Percentiles rank a stretch among this genome's conserved stretches.
These are phyloP conservation scores for Talaromyces marneffei DNA, from an alignment of 2,329 filamentous ascomycete species.

Conservation along the genomic window DNA sequence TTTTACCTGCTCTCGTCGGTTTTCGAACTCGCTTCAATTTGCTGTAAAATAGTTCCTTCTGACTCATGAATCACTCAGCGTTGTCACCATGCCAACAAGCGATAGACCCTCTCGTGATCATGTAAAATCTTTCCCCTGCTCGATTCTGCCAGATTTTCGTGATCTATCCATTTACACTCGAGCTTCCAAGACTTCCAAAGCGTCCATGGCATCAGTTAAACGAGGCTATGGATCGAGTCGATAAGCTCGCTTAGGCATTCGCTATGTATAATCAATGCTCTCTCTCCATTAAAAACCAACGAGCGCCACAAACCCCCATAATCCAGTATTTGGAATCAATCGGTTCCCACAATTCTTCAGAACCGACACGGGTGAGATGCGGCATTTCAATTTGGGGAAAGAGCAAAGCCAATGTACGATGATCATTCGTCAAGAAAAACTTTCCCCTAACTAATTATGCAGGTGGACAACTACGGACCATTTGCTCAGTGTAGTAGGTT, in stretches of 20 bases:
- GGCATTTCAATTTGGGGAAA: not conserved
- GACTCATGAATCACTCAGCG: not conserved
- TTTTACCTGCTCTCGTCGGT: not conserved
- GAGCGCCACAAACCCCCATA: not conserved
- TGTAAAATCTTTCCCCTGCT: not conserved
- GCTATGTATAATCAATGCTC: not conserved
- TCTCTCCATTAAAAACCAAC: not conserved
- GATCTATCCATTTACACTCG: not conserved
- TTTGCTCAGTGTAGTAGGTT: not conserved
- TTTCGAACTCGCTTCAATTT: not conserved
- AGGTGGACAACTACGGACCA: not conserved
- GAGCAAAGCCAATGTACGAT: not conserved
- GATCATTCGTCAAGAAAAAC: not conserved
- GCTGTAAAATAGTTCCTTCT: not conserved
- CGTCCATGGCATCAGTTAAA: not conserved
- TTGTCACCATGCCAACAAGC: not conserved
- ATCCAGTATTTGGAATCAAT: not conserved
- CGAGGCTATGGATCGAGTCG: not conserved
- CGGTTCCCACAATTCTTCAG: not conserved
- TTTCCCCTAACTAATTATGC: not conserved
- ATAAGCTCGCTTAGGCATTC: not conserved
- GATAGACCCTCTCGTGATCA: not conserved
- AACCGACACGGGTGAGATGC: not conserved
- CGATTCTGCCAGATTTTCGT: not conserved
- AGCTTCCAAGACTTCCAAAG: not conserved